These are phyloP conservation scores for Arabidopsis hybrid DNA, from an alignment of 441 rosid genomes.

Conservation along the genomic window DNA sequence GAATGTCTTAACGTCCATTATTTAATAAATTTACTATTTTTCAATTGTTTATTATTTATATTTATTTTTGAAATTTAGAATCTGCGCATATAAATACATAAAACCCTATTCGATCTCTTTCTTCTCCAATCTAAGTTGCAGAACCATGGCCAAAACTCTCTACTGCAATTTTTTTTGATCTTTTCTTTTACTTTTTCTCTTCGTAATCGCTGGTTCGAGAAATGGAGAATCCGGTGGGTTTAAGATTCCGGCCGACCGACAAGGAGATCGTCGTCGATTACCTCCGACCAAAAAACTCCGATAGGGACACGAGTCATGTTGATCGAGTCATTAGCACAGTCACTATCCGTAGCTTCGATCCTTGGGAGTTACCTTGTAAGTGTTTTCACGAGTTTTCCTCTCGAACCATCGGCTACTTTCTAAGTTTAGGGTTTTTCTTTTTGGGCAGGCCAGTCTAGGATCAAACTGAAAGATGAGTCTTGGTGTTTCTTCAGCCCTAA, in stretches of 20 bases:
- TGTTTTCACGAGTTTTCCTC: neutral
- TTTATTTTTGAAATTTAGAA: neutral
- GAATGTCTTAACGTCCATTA: no score
- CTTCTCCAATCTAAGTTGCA: neutral
- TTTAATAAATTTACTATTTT: no score
- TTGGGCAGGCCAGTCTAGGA: conserved; percentile 38
- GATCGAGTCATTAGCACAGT: conserved; percentile 9
- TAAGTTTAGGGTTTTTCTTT: neutral
- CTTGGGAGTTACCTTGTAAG: conserved; percentile 18
- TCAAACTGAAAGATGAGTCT: conserved; percentile 35
- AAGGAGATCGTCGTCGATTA: neutral
- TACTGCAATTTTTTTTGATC: neutral
- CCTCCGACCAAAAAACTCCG: neutral
- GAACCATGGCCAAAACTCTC: neutral
- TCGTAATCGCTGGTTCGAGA: neutral
- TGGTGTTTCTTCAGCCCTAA: conserved; percentile 54
- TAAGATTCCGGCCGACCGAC: conserved; percentile 8
- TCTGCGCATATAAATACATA: neutral
- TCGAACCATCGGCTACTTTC: neutral
- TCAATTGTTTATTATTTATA: no score
- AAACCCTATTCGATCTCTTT: neutral
- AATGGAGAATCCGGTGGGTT: neutral
- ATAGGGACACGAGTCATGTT: neutral
- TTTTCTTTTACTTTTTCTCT: neutral
- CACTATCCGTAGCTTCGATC: neutral